Conservation (phyloP, 2,329 filamentous ascomycete species). For the Colletotrichum tropicicola region DNA sequence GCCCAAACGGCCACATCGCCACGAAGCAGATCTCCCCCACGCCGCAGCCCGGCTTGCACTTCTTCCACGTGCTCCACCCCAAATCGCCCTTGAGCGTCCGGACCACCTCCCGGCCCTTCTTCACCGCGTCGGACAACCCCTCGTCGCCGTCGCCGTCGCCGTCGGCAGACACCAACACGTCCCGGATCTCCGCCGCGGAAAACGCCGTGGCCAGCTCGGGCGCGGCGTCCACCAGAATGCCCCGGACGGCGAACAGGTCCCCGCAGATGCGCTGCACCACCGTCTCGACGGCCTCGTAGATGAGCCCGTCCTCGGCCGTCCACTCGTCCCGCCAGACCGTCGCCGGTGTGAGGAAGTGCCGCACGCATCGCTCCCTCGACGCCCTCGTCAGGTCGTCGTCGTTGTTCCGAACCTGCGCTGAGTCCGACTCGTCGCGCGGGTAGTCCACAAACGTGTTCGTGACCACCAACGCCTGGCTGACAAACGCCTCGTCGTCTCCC, state of each 20-base stretch:
- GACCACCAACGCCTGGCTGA: conserved; percentile 46
- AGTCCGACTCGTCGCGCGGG: conserved; percentile 30
- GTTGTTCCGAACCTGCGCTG: background rate
- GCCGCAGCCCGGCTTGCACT: conserved; percentile 58
- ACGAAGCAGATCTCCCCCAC: conserved; percentile 66
- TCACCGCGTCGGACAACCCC: background rate
- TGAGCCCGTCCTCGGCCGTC: conserved; percentile 53
- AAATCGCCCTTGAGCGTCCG: conserved; percentile 55
- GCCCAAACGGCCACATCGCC: conserved; percentile 72
- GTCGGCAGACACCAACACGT: background rate
- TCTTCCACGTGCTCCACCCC: conserved; percentile 69
- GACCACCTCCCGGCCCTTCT: conserved; percentile 27
- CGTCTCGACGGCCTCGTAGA: conserved; percentile 51
- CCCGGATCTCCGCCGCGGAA: background rate
- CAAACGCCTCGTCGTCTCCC: conserved; percentile 37
- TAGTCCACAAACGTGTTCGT: conserved; percentile 56
- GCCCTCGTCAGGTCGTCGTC: conserved; percentile 41
- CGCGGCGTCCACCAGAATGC: background rate
- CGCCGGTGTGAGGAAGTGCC: conserved; percentile 51
- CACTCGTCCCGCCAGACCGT: conserved; percentile 33
- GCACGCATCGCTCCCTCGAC: conserved; percentile 56
- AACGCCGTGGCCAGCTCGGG: background rate
- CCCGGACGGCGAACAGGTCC: conserved; percentile 6
- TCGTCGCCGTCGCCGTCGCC: background rate
- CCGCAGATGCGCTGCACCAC: conserved; percentile 51